Evolutionary conservation across 2,329 filamentous ascomycete genomes (phyloP), one percentile per base, ranked within the genome.

Genomic region (Epichloe gansuensis): DNA sequence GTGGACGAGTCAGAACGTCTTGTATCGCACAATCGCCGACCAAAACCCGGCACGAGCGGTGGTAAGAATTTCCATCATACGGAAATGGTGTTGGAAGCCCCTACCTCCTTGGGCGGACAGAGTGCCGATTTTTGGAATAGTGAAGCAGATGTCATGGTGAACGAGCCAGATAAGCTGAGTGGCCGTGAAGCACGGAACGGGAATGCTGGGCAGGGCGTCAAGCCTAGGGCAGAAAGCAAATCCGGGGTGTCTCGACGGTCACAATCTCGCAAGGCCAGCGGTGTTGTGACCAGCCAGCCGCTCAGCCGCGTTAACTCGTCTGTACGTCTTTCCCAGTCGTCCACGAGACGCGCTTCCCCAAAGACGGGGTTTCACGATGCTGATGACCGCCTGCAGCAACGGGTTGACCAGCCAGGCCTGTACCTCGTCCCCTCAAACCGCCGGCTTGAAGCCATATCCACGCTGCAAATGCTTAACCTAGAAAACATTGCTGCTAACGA

Each of bases 21-120:
- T 41, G 91, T 96, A 37, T 86, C 87, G 52, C 90, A 95, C 70
- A 97, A 97, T 65, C 81, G 88, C 37, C 75, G 68, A 54, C 75
- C 73, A 25, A 84, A 81, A 59, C 82, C 85, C 4, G 85, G 84
- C 13, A 89, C 85, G 0, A 80, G 81, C 37, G 83, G 84, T 0
- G 91, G 91, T 41, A 95, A 95, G 71, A 97, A 97, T 62, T 71
- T 95, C 35, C 91, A 96, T 66, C 85, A 90, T 59, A 85, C 86
- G 0, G 93, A 97, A 66, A 97, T 95, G 58, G 91, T 97, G 2
- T 76, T 97, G 13, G 88, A 90, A 53, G 67, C 78, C 23, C 75
- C 77, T 17, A 56, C 73, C 11, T 58, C 65, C 2, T 56, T 62
- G 15, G 59, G 67, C 6, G 48, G 45, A n/a, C 73, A 72, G 54